A percentile compares a stretch with the other conserved stretches of the same genome.
Conservation (phyloP, 805 yeast genomes). For the Hanseniaspora nectarophila region DNA sequence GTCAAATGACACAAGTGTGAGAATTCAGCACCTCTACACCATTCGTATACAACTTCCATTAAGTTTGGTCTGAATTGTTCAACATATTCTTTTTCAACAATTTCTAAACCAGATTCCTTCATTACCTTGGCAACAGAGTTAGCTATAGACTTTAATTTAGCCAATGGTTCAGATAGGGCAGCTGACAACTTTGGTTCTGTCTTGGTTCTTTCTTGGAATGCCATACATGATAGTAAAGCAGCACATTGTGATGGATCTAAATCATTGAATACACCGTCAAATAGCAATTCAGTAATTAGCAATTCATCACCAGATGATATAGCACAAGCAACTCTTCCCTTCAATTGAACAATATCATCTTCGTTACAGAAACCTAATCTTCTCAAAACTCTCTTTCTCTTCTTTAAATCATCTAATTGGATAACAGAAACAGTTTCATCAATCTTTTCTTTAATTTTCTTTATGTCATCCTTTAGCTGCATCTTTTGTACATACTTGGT, state of each 20-base stretch:
- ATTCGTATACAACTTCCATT: slow-evolving; percentile 92
- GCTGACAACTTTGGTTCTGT: slow-evolving; percentile 77
- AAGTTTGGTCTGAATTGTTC: slow-evolving; percentile 84
- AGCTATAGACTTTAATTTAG: slow-evolving; percentile 84
- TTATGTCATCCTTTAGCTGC: slow-evolving; percentile 46
- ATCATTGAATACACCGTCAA: slow-evolving; percentile 89
- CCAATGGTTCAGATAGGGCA: slow-evolving; percentile 83
- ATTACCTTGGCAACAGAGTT: slow-evolving; percentile 76
- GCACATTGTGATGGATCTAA: slow-evolving; percentile 84
- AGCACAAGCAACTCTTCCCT: slow-evolving; percentile 96
- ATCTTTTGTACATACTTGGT: slow-evolving; percentile 55
- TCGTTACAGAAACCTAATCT: slow-evolving; percentile 81
- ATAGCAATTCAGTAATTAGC: slow-evolving; percentile 76
- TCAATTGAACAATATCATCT: slow-evolving; percentile 81
- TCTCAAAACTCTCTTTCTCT: slow-evolving; percentile 84
- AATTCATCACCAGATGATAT: slow-evolving; percentile 81
- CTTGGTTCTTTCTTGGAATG: slow-evolving; percentile 90
- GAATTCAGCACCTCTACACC: slow-evolving; percentile 94
- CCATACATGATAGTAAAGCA: slow-evolving; percentile 83
- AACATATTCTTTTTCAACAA: slow-evolving; percentile 83
- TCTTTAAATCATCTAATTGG: slow-evolving; percentile 86
- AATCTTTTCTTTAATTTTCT: slow-evolving; percentile 50
- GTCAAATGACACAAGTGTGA: slow-evolving; percentile 98
- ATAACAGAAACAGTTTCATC: slow-evolving; percentile 79
- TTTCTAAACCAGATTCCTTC: slow-evolving; percentile 78